Percentiles rank a stretch among this genome's conserved stretches.
Evolutionary conservation across 352 stramenopile species (phyloP).

Genomic region (Globisporangium cystogenes): DNA sequence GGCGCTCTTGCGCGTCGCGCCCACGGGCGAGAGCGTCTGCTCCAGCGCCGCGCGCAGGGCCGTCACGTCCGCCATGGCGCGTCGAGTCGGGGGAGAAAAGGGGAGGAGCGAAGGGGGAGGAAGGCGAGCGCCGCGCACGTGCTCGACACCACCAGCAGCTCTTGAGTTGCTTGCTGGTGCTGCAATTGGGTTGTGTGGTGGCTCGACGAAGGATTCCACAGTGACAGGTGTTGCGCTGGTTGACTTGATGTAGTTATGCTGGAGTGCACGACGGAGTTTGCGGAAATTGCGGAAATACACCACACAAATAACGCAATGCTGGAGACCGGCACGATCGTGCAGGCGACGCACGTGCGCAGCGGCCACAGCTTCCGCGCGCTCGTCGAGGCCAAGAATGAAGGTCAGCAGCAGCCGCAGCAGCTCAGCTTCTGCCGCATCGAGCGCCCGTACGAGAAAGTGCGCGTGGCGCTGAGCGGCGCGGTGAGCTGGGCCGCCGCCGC

Average conservation of each 20-base stretch:
- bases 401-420: slow-evolving; percentile 6
- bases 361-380: slow-evolving; percentile 40
- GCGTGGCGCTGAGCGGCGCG: slow-evolving; percentile 61
- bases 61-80: slow-evolving; percentile 66
- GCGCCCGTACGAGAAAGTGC: slow-evolving; percentile 72
- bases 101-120: too few species aligned
- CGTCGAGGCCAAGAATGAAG: slow-evolving; percentile 36
- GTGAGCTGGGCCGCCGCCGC: slow-evolving; percentile 55
- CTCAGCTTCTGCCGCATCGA: slow-evolving; percentile 58
- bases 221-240: too few species aligned
- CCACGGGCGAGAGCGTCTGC: slow-evolving; percentile 71
- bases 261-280: too few species aligned
- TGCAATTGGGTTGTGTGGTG: neutral
- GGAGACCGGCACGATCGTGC: slow-evolving; percentile 55
- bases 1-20: slow-evolving; percentile 60
- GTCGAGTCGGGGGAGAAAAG: too few species aligned
- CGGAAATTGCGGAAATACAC: neutral
- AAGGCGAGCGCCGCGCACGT: neutral
- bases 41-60: slow-evolving; percentile 72
- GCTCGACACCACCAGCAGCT: too few species aligned
- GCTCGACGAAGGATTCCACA: too few species aligned
- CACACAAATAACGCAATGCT: slow-evolving; percentile 12
- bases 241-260: too few species aligned
- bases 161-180: neutral
- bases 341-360: slow-evolving; percentile 39